A percentile compares a stretch with the other conserved stretches of the same genome.
Conservation (phyloP, 305 asterid genomes). For the Fraxinus nigra region DNA sequence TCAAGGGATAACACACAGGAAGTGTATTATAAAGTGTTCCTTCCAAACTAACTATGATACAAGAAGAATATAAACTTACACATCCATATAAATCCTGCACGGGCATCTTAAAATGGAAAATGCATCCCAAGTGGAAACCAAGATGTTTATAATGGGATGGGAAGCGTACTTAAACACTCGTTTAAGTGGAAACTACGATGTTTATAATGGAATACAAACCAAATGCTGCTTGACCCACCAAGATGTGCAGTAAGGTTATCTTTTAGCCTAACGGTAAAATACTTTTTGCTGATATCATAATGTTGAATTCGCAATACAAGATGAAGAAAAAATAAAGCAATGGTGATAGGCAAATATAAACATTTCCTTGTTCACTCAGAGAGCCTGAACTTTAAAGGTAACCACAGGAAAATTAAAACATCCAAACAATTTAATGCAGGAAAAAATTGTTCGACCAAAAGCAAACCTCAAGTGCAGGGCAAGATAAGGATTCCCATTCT, state of each 20-base stretch:
- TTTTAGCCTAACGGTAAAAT: neutral
- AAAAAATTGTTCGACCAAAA: neutral
- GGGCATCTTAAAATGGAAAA: neutral
- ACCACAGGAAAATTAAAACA: neutral
- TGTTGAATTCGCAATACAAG: neutral
- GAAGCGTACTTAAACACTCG: neutral
- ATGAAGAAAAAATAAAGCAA: neutral
- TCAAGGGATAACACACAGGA: neutral
- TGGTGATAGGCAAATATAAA: neutral
- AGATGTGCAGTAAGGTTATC: neutral
- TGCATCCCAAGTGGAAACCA: neutral
- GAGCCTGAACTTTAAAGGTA: neutral
- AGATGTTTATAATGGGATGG: neutral
- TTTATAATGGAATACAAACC: neutral
- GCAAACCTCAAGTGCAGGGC: constrained; percentile 90
- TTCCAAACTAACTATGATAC: neutral
- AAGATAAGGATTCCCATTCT: constrained; percentile 62
- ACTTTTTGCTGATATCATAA: neutral
- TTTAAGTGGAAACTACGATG: neutral
- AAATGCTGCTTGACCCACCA: neutral
- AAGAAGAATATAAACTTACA: neutral
- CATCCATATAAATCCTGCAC: neutral
- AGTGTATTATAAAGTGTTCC: neutral
- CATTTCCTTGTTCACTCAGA: neutral
- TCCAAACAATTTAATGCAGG: constrained; percentile 9